Conservation (phyloP, 371 early-diverging fungal genomes). For the Apophysomyces trapeziformis region DNA sequence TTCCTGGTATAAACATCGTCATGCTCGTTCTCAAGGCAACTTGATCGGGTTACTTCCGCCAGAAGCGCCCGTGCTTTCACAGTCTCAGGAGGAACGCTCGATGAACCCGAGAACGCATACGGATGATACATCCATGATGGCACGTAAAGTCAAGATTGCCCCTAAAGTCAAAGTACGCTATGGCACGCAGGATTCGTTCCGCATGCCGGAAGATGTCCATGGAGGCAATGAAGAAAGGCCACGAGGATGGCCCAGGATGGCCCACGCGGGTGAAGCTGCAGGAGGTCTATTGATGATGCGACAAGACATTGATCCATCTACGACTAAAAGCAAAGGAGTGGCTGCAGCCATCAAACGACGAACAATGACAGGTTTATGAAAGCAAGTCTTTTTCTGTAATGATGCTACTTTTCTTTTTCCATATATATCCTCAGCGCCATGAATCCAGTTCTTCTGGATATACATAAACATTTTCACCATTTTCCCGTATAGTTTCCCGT, state of each 20-base stretch:
- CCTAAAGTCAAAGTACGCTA: conserved; percentile 38
- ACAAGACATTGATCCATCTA: conserved; percentile 18
- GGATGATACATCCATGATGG: not conserved
- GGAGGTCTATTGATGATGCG: conserved; percentile 53
- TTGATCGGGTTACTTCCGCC: conserved; percentile 35
- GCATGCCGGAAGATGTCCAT: conserved; percentile 33
- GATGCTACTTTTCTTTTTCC: conserved; percentile 10
- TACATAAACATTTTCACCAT: conserved; percentile 63
- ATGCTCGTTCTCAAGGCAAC: conserved; percentile 43
- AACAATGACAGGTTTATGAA: conserved; percentile 1
- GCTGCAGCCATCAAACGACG: conserved; percentile 23
- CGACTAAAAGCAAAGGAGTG: conserved; percentile 16
- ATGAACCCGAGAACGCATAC: not conserved
- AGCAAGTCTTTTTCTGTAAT: not conserved
- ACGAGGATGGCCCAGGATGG: conserved; percentile 9
- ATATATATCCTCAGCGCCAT: conserved; percentile 33
- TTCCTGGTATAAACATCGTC: conserved; percentile 28
- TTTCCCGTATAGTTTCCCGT: conserved; percentile 66
- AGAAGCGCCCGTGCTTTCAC: not conserved
- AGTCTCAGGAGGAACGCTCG: too few relatives aligned
- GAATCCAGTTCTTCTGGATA: conserved; percentile 63
- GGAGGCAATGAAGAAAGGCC: conserved; percentile 13
- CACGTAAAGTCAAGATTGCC: conserved; percentile 45
- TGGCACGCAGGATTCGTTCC: conserved; percentile 43
- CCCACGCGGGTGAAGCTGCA: conserved; percentile 49